Evolutionary conservation across 208 protist genomes (phyloP).

Genomic region (Leishmania tarentolae): DNA sequence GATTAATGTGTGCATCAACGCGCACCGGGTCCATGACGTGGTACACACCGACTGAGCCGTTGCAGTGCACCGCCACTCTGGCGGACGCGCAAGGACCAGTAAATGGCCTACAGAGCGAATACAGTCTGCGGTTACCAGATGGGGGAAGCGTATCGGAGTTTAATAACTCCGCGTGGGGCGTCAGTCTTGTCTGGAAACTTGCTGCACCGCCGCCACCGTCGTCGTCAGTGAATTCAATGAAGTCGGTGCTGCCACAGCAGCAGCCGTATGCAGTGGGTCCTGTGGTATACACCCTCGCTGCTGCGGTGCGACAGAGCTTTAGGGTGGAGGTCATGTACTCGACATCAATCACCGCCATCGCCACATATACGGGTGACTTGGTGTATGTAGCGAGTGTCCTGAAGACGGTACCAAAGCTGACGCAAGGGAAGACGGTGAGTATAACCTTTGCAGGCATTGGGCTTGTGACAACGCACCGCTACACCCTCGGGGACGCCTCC

Average conservation of each 20-base stretch:
- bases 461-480: slow-evolving; percentile 60
- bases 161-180: slow-evolving; percentile 20
- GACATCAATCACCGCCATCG: slow-evolving; percentile 16
- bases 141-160: slow-evolving; percentile 41
- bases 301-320: slow-evolving; percentile 27
- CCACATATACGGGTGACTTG: slow-evolving; percentile 42
- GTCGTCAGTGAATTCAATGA: background rate
- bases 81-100: slow-evolving; percentile 46
- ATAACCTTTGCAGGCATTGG: slow-evolving; percentile 51
- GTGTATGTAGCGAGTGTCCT: slow-evolving; percentile 49
- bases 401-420: slow-evolving; percentile 25
- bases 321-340: slow-evolving; percentile 36
- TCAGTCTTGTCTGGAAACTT: slow-evolving; percentile 32
- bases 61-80: slow-evolving; percentile 55
- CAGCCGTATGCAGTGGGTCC: background rate
- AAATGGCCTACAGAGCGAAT: slow-evolving; percentile 65
- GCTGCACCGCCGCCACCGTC: slow-evolving; percentile 32
- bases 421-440: slow-evolving; percentile 20
- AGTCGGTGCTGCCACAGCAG: background rate
- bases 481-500: slow-evolving; percentile 44
- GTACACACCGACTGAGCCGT: slow-evolving; percentile 53
- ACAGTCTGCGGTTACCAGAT: slow-evolving; percentile 51
- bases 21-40: slow-evolving; percentile 49
- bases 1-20: slow-evolving; percentile 45
- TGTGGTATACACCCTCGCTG: slow-evolving; percentile 4